Base-by-base conservation (phyloP, 1,284 basidiomycete genomes). In the Trichosporon asahii region DNA sequence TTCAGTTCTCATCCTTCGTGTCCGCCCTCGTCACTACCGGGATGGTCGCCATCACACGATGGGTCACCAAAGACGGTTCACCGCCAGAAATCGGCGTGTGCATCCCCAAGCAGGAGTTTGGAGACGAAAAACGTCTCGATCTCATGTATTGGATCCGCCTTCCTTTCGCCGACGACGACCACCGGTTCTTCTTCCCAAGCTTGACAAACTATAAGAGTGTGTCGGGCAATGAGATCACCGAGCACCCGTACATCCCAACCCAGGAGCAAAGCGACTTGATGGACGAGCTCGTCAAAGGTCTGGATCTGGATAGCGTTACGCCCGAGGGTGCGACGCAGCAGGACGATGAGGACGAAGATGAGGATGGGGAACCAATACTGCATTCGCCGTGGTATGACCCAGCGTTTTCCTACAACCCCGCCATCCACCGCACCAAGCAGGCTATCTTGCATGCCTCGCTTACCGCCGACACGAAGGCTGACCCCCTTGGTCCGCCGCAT, bases 141-240 rank as follows among this genome's bases (percentile, higher is more conserved):
- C 91, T 89, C 79, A 85, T 95, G 73, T 86, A 93, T 66, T 95
- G 91, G 91, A 88, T 89, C 25, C 7, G 95, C 91, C 89, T 97
- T 86, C 96, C 96, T 0, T 98, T 98, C 78, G 92, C 94, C 3
- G 95, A 98, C 78, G 96, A 99, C 77, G 86, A 95, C 67, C 88
- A 93, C 71, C 90, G 89, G 73, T 94, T 94, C 80, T 90, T 88
- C 11, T 98, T 98, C 79, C 89, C 91, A 0, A 93, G 93, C 0
- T 86, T 98, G 44, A 89, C 90, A 53, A 87, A 87, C 11, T 86
- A 96, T 37, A 85, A 91, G 73, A 90, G 89, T 64, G 91, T 89
- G 77, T 90, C 90, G 46, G 94, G 94, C 2, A 89, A 91, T 72
- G 83, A 84, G 3, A 82, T 97, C 55, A 88, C 84, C 6, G 88